phyloP scores from a whole-genome alignment of 1,284 basidiomycete species.

The Calocybe gambosa region DNA sequence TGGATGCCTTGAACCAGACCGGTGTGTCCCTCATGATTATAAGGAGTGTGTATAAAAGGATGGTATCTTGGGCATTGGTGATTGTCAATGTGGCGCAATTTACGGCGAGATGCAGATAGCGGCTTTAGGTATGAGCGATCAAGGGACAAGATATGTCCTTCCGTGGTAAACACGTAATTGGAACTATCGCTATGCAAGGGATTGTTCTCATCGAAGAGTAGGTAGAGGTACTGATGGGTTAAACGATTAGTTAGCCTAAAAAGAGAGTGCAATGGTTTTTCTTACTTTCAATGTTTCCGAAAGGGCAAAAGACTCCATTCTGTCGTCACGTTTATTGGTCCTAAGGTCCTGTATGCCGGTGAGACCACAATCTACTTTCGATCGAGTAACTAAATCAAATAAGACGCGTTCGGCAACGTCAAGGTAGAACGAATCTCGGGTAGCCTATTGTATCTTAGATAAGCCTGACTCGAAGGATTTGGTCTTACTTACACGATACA shows the following conservation, averaged over 20 bases:
- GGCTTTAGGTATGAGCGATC: conserved; percentile 47
- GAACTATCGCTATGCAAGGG: conserved; percentile 68
- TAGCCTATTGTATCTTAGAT: conserved; percentile 53
- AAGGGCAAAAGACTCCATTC: conserved; percentile 91
- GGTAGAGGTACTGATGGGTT: conserved; percentile 72
- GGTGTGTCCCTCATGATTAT: conserved; percentile 25
- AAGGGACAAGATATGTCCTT: conserved; percentile 84
- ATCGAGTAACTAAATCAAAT: conserved; percentile 64
- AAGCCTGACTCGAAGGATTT: conserved; percentile 5
- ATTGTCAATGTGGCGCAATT: conserved; percentile 58
- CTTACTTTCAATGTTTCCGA: conserved; percentile 85
- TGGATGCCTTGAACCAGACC: conserved; percentile 66
- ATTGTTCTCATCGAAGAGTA: conserved; percentile 87
- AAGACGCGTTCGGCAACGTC: conserved; percentile 84
- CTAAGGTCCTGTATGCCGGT: conserved; percentile 76
- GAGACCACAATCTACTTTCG: conserved; percentile 82
- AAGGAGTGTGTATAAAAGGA: conserved; percentile 32
- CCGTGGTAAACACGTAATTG: conserved; percentile 86
- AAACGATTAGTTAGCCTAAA: conserved; percentile 2
- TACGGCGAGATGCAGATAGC: conserved; percentile 51
- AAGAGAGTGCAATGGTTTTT: neutral
- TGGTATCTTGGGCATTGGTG: conserved; percentile 70
- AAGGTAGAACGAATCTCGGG: conserved; percentile 85
- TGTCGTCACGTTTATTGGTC: conserved; percentile 76
- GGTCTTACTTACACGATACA: conserved; percentile 69